These are phyloP conservation scores for Eucalyptus leucophloia DNA, from an alignment of 345 rosid species.

Conservation along the genomic window DNA sequence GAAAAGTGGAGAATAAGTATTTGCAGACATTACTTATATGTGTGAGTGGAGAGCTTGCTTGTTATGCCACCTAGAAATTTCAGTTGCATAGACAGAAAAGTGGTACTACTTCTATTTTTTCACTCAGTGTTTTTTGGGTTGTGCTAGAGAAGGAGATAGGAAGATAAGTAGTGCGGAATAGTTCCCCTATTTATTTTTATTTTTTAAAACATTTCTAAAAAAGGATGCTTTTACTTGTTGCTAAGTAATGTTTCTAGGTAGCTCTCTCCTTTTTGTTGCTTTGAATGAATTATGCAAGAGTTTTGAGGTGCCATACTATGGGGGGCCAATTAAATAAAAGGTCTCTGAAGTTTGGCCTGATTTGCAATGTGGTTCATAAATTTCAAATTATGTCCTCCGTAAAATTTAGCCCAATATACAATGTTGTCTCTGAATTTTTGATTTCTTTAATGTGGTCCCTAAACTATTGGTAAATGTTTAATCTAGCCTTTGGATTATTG, in stretches of 20 bases:
- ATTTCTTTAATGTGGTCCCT: background rate
- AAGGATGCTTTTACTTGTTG: background rate
- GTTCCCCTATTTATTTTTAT: background rate
- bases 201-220: background rate
- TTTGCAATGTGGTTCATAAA: background rate
- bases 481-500: background rate
- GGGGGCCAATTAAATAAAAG: background rate
- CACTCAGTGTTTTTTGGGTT: background rate
- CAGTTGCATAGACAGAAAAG: background rate
- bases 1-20: background rate
- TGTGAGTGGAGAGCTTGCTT: background rate
- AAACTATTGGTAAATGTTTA: background rate
- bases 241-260: background rate
- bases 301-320: background rate
- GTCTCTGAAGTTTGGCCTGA: background rate
- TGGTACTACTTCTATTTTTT: background rate
- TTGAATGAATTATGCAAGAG: background rate
- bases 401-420: background rate
- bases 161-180: background rate
- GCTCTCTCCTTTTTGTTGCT: background rate
- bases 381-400: background rate
- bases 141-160: background rate
- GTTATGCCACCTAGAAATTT: background rate
- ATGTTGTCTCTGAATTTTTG: background rate
- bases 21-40: background rate